Evolutionary conservation across 2,329 filamentous ascomycete species (phyloP).

Genomic region (Xylariaceae sp.): DNA sequence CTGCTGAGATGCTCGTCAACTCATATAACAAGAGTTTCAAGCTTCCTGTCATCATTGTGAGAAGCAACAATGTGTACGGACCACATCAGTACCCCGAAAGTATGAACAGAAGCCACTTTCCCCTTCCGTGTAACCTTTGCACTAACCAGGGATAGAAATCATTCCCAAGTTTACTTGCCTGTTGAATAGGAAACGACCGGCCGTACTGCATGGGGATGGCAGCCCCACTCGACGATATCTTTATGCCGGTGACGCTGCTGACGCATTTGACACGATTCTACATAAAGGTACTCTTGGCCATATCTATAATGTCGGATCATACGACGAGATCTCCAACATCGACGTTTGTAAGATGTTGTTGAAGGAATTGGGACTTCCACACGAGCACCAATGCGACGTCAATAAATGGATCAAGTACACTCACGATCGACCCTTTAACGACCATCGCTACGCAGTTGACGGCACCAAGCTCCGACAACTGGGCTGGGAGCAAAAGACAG

Average conservation of each 20-base stretch:
- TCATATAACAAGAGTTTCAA: constrained; percentile 84
- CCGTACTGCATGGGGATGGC: constrained; percentile 74
- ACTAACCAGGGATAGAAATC: constrained; percentile 55
- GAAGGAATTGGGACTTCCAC: constrained; percentile 54
- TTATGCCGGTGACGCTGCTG: constrained; percentile 73
- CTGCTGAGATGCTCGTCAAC: constrained; percentile 80
- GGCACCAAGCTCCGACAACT: constrained; percentile 62
- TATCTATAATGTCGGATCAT: constrained; percentile 78
- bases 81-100: constrained; percentile 82
- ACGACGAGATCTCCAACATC: constrained; percentile 73
- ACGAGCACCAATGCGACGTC: constrained; percentile 49
- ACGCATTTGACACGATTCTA: constrained; percentile 79
- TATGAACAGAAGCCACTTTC: constrained; percentile 37
- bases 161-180: constrained; percentile 79
- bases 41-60: constrained; percentile 73
- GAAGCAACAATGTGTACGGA: constrained; percentile 82
- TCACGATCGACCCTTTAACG: constrained; percentile 74
- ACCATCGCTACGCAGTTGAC: constrained; percentile 69
- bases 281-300: constrained; percentile 72
- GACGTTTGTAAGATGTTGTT: constrained; percentile 64
- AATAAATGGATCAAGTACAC: constrained; percentile 69
- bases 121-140: not conserved
- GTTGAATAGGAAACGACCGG: constrained; percentile 60
- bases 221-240: constrained; percentile 71
- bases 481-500: constrained; percentile 66